Evolutionary conservation across 202 grass and related monocot species (phyloP).

Genomic region (Bolboschoenoplectus hybrid): DNA sequence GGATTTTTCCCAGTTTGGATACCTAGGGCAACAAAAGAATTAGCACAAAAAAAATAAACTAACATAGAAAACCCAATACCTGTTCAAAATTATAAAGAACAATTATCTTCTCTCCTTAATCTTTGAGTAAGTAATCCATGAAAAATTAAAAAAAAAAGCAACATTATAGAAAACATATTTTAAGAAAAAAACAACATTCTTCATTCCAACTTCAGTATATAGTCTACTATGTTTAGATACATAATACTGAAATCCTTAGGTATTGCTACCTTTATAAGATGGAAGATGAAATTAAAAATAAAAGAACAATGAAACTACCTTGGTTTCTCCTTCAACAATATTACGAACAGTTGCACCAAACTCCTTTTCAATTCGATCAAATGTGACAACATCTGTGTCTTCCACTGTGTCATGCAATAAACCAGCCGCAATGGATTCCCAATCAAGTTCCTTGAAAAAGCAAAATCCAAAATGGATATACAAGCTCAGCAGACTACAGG

Average conservation of each 20-base stretch:
- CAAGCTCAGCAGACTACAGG: conserved; percentile 28
- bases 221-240: background rate
- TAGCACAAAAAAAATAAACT: conserved; percentile 25
- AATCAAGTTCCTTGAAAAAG: conserved; percentile 87
- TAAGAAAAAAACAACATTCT: background rate
- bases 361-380: conserved; percentile 92
- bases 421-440: conserved; percentile 95
- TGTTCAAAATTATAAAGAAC: background rate
- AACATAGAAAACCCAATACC: conserved; percentile 34
- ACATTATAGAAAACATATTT: conserved; percentile 39
- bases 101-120: conserved; percentile 2
- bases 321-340: conserved; percentile 99
- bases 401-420: conserved; percentile 99
- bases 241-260: conserved; percentile 17
- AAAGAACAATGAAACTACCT: conserved; percentile 48
- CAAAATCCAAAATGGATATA: conserved; percentile 39
- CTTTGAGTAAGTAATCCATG: conserved; percentile 19
- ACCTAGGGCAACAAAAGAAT: conserved; percentile 49
- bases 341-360: conserved; percentile 82
- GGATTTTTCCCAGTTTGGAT: conserved; percentile 96
- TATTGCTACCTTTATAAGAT: background rate
- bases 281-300: background rate
- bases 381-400: conserved; percentile 93
- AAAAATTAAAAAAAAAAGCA: conserved; percentile 32
- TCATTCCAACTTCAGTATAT: conserved; percentile 5